Percentiles rank a stretch among this genome's conserved stretches.
Conservation (phyloP, 345 rosid species). For the Crucihimalaya himalaica region DNA sequence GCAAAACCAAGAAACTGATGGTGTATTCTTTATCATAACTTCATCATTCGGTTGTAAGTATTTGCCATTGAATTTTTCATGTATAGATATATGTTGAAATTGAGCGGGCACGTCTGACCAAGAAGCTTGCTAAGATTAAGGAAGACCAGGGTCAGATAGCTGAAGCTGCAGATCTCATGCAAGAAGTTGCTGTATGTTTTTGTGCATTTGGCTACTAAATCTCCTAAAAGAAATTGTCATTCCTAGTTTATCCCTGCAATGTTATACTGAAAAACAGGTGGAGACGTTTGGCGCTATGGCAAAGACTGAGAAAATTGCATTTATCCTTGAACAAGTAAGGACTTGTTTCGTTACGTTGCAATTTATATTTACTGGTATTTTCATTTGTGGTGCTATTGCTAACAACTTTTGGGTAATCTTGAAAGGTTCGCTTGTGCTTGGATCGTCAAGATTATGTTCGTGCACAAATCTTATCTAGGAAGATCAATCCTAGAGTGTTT, state of each 20-base stretch:
- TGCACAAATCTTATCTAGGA: slow-evolving; percentile 95
- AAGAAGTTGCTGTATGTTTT: slow-evolving; percentile 91
- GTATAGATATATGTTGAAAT: slow-evolving; percentile 96
- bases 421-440: slow-evolving; percentile 91
- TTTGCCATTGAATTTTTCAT: background rate
- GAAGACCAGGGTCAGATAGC: slow-evolving; percentile 93
- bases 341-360: background rate
- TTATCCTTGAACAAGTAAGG: slow-evolving; percentile 94
- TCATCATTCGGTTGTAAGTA: background rate
- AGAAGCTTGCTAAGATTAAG: slow-evolving; percentile 94
- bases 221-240: background rate
- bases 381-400: slow-evolving; percentile 10
- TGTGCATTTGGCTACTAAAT: slow-evolving; percentile 4
- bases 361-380: background rate
- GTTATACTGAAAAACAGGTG: slow-evolving; percentile 54
- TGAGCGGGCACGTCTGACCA: slow-evolving; percentile 92
- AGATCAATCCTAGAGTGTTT: slow-evolving; percentile 89
- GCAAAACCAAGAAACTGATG: slow-evolving; percentile 11
- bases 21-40: background rate
- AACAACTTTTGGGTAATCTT: slow-evolving; percentile 21
- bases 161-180: slow-evolving; percentile 99
- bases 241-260: slow-evolving; percentile 19
- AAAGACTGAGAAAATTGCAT: slow-evolving; percentile 96
- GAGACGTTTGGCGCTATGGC: slow-evolving; percentile 99
- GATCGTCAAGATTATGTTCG: slow-evolving; percentile 96